Evolutionary conservation across 495 filamentous ascomycete genomes (phyloP).

Genomic region (Talaromyces ruber): DNA sequence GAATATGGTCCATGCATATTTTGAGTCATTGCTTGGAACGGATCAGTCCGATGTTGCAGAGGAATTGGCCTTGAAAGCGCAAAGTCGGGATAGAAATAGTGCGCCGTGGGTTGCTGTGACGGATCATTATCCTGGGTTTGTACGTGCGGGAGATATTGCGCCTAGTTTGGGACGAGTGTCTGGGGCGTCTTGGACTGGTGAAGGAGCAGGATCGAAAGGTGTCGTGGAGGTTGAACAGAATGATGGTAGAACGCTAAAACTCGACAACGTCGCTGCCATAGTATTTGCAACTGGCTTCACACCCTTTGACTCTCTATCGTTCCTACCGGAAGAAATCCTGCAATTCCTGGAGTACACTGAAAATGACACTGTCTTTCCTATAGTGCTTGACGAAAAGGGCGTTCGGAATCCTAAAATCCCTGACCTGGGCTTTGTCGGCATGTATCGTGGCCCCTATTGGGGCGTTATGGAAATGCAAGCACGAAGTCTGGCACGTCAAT

Average conservation of each 20-base stretch:
- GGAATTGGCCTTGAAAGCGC: slow-evolving; percentile 1
- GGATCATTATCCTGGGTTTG: slow-evolving; percentile 64
- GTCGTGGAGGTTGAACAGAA: slow-evolving; percentile 24
- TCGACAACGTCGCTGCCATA: slow-evolving; percentile 55
- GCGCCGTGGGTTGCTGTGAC: slow-evolving; percentile 60
- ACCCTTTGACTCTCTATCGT: slow-evolving; percentile 48
- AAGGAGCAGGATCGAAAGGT: slow-evolving; percentile 9
- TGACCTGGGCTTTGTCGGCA: slow-evolving; percentile 71
- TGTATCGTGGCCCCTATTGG: slow-evolving; percentile 84
- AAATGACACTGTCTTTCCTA: slow-evolving; percentile 49
- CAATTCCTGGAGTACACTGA: slow-evolving; percentile 46
- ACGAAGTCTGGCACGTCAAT: slow-evolving; percentile 45
- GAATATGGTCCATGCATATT: slow-evolving; percentile 41
- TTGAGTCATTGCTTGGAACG: slow-evolving; percentile 47
- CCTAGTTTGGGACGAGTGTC: slow-evolving; percentile 23
- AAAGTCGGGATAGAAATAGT: slow-evolving; percentile 19
- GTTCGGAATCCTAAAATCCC: slow-evolving; percentile 52
- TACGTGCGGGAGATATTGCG: slow-evolving; percentile 54
- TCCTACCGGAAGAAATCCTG: slow-evolving; percentile 48
- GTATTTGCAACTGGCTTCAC: slow-evolving; percentile 74
- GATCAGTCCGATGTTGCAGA: slow-evolving; percentile 43
- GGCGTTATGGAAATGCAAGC: slow-evolving; percentile 84
- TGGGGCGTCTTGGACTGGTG: slow-evolving; percentile 15
- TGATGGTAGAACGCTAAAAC: slow-evolving; percentile 12
- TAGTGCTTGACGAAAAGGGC: slow-evolving; percentile 59